phyloP scores from a whole-genome alignment of 768 basidiomycete species.

The Termitomyces sp. region DNA sequence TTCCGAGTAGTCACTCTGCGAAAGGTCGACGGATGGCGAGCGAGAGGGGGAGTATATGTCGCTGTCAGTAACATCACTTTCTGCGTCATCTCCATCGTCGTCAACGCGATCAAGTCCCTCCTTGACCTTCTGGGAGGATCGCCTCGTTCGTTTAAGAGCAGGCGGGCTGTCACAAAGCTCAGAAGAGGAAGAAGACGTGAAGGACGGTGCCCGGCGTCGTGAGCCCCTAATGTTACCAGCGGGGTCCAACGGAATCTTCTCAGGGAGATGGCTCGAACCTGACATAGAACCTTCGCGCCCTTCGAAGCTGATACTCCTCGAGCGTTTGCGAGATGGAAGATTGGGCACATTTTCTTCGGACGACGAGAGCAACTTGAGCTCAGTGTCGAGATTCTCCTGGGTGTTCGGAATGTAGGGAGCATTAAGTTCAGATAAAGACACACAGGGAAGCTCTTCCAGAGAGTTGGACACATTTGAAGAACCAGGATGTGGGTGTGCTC shows the following conservation, averaged over 20 bases:
- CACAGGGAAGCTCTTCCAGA: constrained; percentile 5
- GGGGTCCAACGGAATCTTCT: background rate
- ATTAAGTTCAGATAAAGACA: constrained; percentile 16
- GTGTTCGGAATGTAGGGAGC: constrained; percentile 11
- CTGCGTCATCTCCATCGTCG: constrained; percentile 7
- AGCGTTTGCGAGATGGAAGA: constrained; percentile 4
- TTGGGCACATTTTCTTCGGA: background rate
- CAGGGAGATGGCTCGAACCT: background rate
- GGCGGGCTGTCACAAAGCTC: constrained; percentile 1
- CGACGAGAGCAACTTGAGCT: background rate
- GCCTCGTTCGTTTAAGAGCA: constrained; percentile 8
- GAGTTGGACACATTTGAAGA: constrained; percentile 2
- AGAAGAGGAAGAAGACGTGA: constrained; percentile 10
- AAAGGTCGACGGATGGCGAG: constrained; percentile 13
- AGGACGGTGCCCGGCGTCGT: constrained; percentile 10
- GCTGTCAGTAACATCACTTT: constrained; percentile 12
- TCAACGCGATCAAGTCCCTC: background rate
- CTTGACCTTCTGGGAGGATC: background rate
- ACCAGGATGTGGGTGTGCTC: background rate
- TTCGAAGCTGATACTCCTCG: background rate
- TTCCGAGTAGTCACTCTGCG: constrained; percentile 15
- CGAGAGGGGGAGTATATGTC: constrained; percentile 18
- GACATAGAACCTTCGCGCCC: background rate
- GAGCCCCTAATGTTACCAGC: background rate
- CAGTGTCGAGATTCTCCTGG: background rate